Evolutionary conservation across 2,329 filamentous ascomycete species (phyloP).

Genomic region (Graphilbum sp.): DNA sequence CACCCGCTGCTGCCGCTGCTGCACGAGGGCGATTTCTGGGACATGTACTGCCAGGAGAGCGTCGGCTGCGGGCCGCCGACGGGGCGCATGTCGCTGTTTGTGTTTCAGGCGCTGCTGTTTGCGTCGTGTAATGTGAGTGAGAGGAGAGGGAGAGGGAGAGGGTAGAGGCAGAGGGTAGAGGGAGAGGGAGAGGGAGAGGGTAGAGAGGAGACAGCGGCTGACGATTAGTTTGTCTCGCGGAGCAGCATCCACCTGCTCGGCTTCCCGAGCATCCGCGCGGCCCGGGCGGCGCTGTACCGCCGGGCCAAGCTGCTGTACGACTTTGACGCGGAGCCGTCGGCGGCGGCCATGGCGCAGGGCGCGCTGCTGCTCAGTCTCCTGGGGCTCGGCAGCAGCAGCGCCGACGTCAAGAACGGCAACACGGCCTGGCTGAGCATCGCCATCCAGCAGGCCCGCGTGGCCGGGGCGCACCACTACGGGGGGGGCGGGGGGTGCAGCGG

Average conservation of each 20-base stretch:
- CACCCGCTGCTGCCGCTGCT: conserved; percentile 26
- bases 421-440: conserved; percentile 9
- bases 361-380: conserved; percentile 27
- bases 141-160: no score
- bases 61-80: conserved; percentile 11
- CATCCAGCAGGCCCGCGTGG: conserved; percentile 9
- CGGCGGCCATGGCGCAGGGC: conserved; percentile 23
- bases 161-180: no score
- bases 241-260: conserved; percentile 8
- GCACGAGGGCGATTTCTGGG: conserved; percentile 32
- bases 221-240: conserved; percentile 8
- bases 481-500: not conserved
- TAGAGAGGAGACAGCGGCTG: no score
- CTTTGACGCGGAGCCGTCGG: conserved; percentile 26
- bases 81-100: conserved; percentile 22
- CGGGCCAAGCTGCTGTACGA: conserved; percentile 20
- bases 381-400: conserved; percentile 10
- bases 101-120: conserved; percentile 29
- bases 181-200: no score
- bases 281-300: conserved; percentile 7
- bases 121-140: conserved; percentile 1
- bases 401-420: conserved; percentile 7
- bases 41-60: conserved; percentile 18
- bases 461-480: conserved; percentile 10
- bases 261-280: conserved; percentile 6